Conservation (phyloP, 257 asterid species). For the Fraxinus americana region DNA sequence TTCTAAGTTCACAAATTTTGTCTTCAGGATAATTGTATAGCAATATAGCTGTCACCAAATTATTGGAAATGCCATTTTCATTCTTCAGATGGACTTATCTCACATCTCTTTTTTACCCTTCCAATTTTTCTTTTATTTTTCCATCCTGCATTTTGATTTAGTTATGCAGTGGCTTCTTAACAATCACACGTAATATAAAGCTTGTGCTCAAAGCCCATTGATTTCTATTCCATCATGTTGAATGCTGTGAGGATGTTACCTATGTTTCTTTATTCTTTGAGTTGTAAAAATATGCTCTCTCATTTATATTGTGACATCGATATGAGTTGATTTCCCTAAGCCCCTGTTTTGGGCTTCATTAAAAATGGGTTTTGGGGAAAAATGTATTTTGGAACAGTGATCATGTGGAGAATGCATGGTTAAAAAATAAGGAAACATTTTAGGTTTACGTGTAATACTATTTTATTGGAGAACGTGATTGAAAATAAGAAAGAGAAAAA, state of each 20-base stretch:
- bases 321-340: conserved; percentile 1
- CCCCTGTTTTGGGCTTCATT: too few relatives aligned
- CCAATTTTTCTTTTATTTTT: neutral
- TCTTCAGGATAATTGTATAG: neutral
- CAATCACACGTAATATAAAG: neutral
- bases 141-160: neutral
- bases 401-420: too few relatives aligned
- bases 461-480: too few relatives aligned
- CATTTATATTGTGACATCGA: neutral
- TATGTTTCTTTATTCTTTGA: neutral
- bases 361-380: too few relatives aligned
- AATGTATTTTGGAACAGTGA: too few relatives aligned
- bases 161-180: neutral
- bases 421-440: too few relatives aligned
- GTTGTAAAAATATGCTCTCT: neutral
- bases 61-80: neutral
- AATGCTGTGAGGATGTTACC: neutral
- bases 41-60: neutral
- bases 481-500: too few relatives aligned
- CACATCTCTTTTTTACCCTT: neutral
- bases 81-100: neutral
- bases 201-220: neutral
- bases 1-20: neutral
- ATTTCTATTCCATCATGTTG: neutral
- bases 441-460: too few relatives aligned